Conservation (phyloP, 306 rosid genomes). For the Acacia acuminata region DNA sequence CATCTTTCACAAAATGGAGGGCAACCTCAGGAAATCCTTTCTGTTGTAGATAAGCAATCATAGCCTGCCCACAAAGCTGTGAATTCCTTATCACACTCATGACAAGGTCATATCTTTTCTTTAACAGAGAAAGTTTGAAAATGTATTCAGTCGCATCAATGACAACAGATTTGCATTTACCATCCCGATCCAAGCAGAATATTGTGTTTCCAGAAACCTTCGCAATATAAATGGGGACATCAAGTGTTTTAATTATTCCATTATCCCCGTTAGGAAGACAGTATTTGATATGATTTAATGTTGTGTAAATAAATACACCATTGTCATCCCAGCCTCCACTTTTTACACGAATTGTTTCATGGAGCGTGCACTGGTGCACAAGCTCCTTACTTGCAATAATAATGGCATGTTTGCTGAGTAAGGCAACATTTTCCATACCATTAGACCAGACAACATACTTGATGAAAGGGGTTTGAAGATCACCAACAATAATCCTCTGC, state of each 20-base stretch:
- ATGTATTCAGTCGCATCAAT: slow-evolving; percentile 86
- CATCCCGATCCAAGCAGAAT: slow-evolving; percentile 93
- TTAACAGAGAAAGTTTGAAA: slow-evolving; percentile 79
- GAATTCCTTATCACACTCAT: slow-evolving; percentile 93
- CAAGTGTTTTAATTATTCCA: slow-evolving; percentile 88
- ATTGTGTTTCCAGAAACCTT: slow-evolving; percentile 77
- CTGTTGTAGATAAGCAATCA: slow-evolving; percentile 95
- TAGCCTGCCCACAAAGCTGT: slow-evolving; percentile 92
- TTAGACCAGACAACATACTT: slow-evolving; percentile 89
- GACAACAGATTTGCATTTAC: slow-evolving; percentile 67
- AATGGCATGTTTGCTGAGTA: slow-evolving; percentile 94
- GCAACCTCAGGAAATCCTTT: slow-evolving; percentile 97
- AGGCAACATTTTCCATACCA: slow-evolving; percentile 86
- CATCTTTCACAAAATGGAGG: slow-evolving; percentile 95
- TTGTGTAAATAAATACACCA: slow-evolving; percentile 88
- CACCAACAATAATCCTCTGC: slow-evolving; percentile 79
- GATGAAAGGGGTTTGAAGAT: slow-evolving; percentile 81
- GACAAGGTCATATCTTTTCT: slow-evolving; percentile 79
- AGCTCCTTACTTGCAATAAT: slow-evolving; percentile 84
- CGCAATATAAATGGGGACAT: slow-evolving; percentile 86
- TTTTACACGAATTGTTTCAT: slow-evolving; percentile 93
- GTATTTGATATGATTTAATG: slow-evolving; percentile 86
- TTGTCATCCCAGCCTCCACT: slow-evolving; percentile 98
- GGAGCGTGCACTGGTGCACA: slow-evolving; percentile 92
- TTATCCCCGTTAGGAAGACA: slow-evolving; percentile 92